Conservation (phyloP, 2,329 filamentous ascomycete genomes). For the Fusarium liriodendri region DNA sequence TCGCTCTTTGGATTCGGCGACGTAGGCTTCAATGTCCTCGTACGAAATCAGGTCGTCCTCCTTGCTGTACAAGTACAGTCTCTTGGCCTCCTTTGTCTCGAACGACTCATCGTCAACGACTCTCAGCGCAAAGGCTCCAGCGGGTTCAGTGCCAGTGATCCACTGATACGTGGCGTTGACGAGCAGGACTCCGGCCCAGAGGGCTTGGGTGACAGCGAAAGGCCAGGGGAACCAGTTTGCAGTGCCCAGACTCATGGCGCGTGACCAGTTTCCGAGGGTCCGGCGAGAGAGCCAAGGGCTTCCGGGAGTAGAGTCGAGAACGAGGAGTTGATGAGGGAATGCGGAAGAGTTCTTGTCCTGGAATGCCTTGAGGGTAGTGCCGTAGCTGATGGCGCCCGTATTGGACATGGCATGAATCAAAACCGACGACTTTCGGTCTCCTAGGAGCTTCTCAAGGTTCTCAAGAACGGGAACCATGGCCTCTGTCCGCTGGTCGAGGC, state of each 20-base stretch:
- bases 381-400: conserved; percentile 66
- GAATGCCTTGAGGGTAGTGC: conserved; percentile 61
- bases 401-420: conserved; percentile 69
- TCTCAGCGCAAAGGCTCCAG: conserved; percentile 53
- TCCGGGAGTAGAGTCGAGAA: conserved; percentile 66
- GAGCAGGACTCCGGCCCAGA: conserved; percentile 59
- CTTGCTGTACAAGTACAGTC: conserved; percentile 69
- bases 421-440: conserved; percentile 47
- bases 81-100: conserved; percentile 52
- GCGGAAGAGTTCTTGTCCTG: conserved; percentile 49
- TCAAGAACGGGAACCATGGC: conserved; percentile 60
- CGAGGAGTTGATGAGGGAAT: conserved; percentile 61
- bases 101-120: conserved; percentile 52
- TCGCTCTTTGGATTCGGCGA: conserved; percentile 56
- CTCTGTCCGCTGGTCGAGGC: conserved; percentile 55
- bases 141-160: conserved; percentile 52
- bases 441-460: conserved; percentile 31
- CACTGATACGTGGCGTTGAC: conserved; percentile 50
- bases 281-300: conserved; percentile 53
- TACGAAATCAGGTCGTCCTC: conserved; percentile 67
- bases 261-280: conserved; percentile 63
- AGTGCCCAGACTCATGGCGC: conserved; percentile 63
- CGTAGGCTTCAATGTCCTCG: conserved; percentile 67
- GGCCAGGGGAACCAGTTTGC: conserved; percentile 62
- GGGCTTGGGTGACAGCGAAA: conserved; percentile 57